Evolutionary conservation across 1,139 yeast genomes (phyloP), one percentile per base, ranked within the genome.

Genomic region (Saccharomyces hybrid): DNA sequence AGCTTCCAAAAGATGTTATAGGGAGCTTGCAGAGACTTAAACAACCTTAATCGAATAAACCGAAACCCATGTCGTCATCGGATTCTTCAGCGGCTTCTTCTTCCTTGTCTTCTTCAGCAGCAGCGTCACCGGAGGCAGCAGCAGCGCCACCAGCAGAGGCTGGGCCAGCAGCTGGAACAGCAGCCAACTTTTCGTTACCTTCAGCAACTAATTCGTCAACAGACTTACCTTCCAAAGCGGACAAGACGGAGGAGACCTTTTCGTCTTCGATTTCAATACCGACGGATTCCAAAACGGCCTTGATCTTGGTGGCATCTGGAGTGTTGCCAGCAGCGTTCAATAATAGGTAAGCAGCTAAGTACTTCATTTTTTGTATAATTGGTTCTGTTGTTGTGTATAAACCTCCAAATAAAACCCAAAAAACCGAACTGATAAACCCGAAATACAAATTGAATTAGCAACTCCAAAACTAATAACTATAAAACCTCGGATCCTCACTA

Each of bases 281-380:
- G 64, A 84, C 91, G 57, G 91, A 76, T 70, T 83, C 82, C 73
- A 86, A 80, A 69, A 86, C 84, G 63, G 82, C 73, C 73, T 85
- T 73, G 76, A 86, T 79, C 73, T 84, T 87, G 66, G 82, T 77
- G 67, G 88, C 84, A 64, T 88, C 76, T 77, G 93, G 91, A 68
- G 85, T 74, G 80, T 82, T 81, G 75, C 93, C 93, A 75, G 91
- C 88, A 76, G 86, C 87, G 77, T 82, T 86, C 76, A 86, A 83
- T 77, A 85, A 82, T 76, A 86, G 82, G 82, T 86, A 86, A 77
- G 95, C 91, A 79, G 95, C 93, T 78, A 86, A 81, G 82, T 86
- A 86, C 83, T 85, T 86, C 90, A 84, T 80, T 76, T 55, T 56
- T 54, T 32, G 50, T 48, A 41, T 28, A 14, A 23, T 16, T 42